Evolutionary conservation across 2,329 filamentous ascomycete species (phyloP), one percentile per base, ranked within the genome.

Genomic region (Epichloe festucae): DNA sequence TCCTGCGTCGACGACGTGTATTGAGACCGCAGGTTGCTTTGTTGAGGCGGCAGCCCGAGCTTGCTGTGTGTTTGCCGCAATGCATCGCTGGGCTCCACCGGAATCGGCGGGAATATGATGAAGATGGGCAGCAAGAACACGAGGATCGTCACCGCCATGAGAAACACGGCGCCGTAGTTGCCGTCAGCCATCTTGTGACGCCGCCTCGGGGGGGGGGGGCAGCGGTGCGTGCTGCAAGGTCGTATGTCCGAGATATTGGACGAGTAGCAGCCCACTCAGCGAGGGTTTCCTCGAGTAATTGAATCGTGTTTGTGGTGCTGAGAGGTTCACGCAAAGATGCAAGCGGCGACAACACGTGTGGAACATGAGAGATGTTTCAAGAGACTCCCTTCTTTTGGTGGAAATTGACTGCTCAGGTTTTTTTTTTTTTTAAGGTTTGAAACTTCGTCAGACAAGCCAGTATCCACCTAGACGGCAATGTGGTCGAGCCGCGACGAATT

Each of bases 101-200:
- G 70, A 17, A 79, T 65, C 1, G 78, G 78, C 11, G 77, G 77
- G 55, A 80, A 75, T 52, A 78, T 67, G 54, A 77, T 65, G 52
- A 79, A 67, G 52, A 80, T 64, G 35, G 78, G 78, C 46, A 78
- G 57, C 55, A 76, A 56, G 60, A 81, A 80, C 56, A 73, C 74
- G 51, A 70, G 50, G 47, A 77, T 56, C 8, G 75, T 77, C 50
- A 68, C 54, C 49, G 67, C 49, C 46, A 76, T 62, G 44, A 77
- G 64, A 47, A 71, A 59, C 49, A 70, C 59, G 48, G 66, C 61
- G 40, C 61, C 53, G 36, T 56, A 52, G 51, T 69, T 63, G 51
- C 23, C 15, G 41, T 35, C 42, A 2, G 34, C 39, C 34, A 50
- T 46, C 21, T 40, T 34, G 31, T 27, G 15, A 36, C 31, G 19